Evolutionary conservation across 2,329 filamentous ascomycete genomes (phyloP).

Genomic region (Aspergillus ochraceus): DNA sequence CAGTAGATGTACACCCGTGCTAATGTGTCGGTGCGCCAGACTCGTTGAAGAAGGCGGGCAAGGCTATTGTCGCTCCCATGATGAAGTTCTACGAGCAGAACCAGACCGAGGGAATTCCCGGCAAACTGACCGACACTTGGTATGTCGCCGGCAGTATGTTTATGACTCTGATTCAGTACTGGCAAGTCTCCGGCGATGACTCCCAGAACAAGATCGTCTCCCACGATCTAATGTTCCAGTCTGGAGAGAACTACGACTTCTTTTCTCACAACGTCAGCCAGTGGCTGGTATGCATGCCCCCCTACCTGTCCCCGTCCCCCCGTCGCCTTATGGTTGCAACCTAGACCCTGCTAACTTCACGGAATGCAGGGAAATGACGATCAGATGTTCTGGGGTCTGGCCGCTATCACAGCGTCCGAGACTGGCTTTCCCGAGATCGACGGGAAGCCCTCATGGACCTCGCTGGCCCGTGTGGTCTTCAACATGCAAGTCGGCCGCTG

Average conservation of each 20-base stretch:
- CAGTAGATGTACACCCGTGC: not conserved
- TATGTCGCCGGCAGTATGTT: slow-evolving; percentile 71
- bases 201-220: slow-evolving; percentile 68
- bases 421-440: slow-evolving; percentile 63
- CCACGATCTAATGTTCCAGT: slow-evolving; percentile 62
- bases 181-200: slow-evolving; percentile 72
- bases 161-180: slow-evolving; percentile 71
- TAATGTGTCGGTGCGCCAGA: not conserved
- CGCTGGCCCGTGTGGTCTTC: slow-evolving; percentile 9
- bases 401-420: slow-evolving; percentile 74
- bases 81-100: slow-evolving; percentile 10
- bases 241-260: slow-evolving; percentile 70
- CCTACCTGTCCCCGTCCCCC: not conserved
- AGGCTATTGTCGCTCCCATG: slow-evolving; percentile 6
- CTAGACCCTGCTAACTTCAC: slow-evolving; percentile 55
- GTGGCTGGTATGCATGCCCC: slow-evolving; percentile 34
- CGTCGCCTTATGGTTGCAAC: not conserved
- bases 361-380: slow-evolving; percentile 25
- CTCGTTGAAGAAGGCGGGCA: slow-evolving; percentile 7
- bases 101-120: slow-evolving; percentile 13
- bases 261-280: slow-evolving; percentile 7
- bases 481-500: slow-evolving; percentile 42
- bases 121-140: slow-evolving; percentile 27
- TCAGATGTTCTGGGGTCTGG: slow-evolving; percentile 73
- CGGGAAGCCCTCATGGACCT: slow-evolving; percentile 7